Base-by-base conservation (phyloP, 2,329 filamentous ascomycete species). In the Sarocladium kiliense region DNA sequence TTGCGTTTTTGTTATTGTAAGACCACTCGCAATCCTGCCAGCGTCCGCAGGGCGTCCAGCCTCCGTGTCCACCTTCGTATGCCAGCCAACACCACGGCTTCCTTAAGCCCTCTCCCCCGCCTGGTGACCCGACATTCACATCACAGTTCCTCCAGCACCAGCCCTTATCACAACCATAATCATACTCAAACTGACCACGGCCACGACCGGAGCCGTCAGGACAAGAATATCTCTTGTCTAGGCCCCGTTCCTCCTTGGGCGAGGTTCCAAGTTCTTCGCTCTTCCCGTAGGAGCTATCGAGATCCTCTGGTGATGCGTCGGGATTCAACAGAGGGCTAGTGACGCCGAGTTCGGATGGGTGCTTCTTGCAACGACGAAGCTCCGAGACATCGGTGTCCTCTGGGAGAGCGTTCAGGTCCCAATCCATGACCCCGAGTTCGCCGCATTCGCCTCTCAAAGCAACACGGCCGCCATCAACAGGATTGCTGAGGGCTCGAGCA, bases 131-230 rank as follows among this genome's bases (percentile, higher is more conserved):
- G 30, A 34, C 30, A 34, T 34, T 34, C 36, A 45, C 53, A 55
- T 47, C 44, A 16, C 49, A 51, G 47, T 51, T 51, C 21, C 47
- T 51, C 47, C 47, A 51, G 47, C 47, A 51, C 47, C 47, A 51
- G 16, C 47, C 47, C 11, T 21, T 21, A 16, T 27, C 30, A 25
- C 47, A 51, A 16, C 36, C 50, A 23, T 26, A 11, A 21, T 18
- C 3, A 23, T 10, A 21, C 53, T 21, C 55, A 3, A n/a, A n/a
- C n/a, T 36, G 32, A 2, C 57, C 7, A n/a, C 49, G 51, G 7
- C 41, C 37, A 36, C 58, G 58, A 5, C 23, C 39, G 9, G 30
- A 34, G 14, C 10, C 10, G 9, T 42, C 16, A 42, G 39, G 16
- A n/a, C 39, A 42, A 18, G 19, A n/a, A n/a, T n/a, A n/a, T 23